Evolutionary conservation across 495 filamentous ascomycete genomes (phyloP).

Genomic region (Talaromyces liani): DNA sequence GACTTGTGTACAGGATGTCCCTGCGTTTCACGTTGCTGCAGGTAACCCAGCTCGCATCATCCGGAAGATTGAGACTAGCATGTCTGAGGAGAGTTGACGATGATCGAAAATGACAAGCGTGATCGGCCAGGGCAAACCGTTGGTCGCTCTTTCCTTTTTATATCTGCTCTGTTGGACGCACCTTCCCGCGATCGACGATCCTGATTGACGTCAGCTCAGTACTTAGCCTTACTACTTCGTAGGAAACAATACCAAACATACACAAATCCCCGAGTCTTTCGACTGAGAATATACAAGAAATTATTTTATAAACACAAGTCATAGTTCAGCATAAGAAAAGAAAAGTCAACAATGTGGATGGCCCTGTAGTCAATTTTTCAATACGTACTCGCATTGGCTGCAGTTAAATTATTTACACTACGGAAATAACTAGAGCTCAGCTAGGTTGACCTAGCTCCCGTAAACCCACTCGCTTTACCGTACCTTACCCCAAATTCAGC

Average conservation of each 20-base stretch:
- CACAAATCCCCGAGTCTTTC: not conserved
- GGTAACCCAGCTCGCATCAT: constrained; percentile 63
- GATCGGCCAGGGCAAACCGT: not conserved
- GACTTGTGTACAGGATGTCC: constrained; percentile 43
- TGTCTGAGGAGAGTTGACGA: constrained; percentile 15
- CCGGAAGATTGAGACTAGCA: constrained; percentile 41
- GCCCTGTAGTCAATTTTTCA: not conserved
- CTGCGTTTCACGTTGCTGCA: constrained; percentile 52
- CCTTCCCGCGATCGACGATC: not conserved
- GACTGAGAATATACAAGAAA: not conserved
- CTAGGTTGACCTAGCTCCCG: not conserved
- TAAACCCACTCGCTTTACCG: not conserved
- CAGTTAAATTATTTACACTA: not conserved
- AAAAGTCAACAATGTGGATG: not conserved
- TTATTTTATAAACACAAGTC: not conserved
- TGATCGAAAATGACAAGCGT: not conserved
- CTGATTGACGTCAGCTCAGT: not conserved
- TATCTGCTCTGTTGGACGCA: not conserved
- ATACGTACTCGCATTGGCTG: not conserved
- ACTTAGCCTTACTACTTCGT: not conserved
- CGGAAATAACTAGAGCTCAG: not conserved
- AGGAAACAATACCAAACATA: not conserved
- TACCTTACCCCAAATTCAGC: not conserved
- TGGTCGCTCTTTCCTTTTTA: not conserved
- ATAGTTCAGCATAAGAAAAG: no score